These are phyloP conservation scores for Aeschynomene evenia DNA, from an alignment of 306 rosid species.

Conservation along the genomic window DNA sequence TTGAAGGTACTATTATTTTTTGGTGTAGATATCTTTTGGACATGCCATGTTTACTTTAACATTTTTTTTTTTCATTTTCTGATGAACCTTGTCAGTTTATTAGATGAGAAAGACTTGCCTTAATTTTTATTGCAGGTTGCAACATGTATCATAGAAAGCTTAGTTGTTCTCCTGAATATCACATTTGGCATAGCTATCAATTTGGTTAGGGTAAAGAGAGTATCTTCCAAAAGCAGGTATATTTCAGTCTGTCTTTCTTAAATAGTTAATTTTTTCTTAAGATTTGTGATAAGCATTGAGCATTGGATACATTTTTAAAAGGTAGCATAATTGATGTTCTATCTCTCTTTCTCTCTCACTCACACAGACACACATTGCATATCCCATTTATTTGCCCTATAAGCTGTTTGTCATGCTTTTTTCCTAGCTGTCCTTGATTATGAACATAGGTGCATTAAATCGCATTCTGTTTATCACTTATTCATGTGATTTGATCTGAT, in stretches of 20 bases:
- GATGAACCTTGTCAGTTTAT: conserved; percentile 3
- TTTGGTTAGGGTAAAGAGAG: conserved; percentile 56
- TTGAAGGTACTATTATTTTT: conserved; percentile 49
- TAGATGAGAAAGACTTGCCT: conserved; percentile 14
- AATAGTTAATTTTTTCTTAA: conserved; percentile 16
- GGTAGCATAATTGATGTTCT: conserved; percentile 1
- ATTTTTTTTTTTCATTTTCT: conserved; percentile 24
- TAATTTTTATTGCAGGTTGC: conserved; percentile 48
- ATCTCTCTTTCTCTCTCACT: conserved; percentile 4
- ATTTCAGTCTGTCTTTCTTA: conserved; percentile 14
- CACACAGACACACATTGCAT: background rate
- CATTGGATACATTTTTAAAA: conserved; percentile 12
- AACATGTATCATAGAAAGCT: conserved; percentile 44
- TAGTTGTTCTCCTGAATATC: conserved; percentile 51
- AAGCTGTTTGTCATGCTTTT: conserved; percentile 3
- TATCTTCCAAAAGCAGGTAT: conserved; percentile 62
- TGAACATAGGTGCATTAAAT: conserved; percentile 7
- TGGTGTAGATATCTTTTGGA: conserved; percentile 2
- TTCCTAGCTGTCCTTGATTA: background rate
- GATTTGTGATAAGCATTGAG: conserved; percentile 5
- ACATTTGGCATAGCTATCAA: conserved; percentile 64
- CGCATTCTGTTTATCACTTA: conserved; percentile 10
- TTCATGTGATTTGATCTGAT: conserved; percentile 12
- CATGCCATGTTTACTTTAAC: conserved; percentile 1
- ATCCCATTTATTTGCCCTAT: conserved; percentile 18